A percentile compares a stretch with the other conserved stretches of the same genome.
These are phyloP conservation scores for Hymenoscyphus occultus DNA, from an alignment of 2,329 filamentous ascomycete species.

Conservation along the genomic window DNA sequence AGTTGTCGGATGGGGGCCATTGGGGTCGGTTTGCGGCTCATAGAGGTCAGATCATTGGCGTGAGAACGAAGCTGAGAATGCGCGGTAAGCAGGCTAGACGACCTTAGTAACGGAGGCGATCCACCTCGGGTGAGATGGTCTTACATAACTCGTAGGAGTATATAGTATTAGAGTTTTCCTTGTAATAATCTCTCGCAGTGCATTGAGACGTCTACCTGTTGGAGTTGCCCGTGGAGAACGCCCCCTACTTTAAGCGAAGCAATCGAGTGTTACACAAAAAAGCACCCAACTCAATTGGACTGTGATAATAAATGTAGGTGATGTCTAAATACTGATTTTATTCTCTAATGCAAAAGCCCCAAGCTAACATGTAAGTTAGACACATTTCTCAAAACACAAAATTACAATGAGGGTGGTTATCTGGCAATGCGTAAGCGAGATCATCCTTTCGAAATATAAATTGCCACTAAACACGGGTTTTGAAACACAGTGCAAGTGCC, in stretches of 20 bases:
- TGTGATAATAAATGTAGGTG: not conserved
- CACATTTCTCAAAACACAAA: not conserved
- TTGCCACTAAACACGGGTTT: not conserved
- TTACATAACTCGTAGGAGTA: not conserved
- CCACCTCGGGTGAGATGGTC: not conserved
- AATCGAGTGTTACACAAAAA: not conserved
- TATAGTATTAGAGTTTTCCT: not conserved
- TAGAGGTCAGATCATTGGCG: not conserved
- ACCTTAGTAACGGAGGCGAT: not conserved
- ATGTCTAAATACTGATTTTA: not conserved
- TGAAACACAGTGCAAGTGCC: not conserved
- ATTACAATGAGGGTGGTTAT: not conserved
- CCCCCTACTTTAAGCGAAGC: conserved; percentile 3
- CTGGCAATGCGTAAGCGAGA: conserved; percentile 3
- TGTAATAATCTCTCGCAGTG: not conserved
- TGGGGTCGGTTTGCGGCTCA: not conserved
- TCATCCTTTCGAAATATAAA: not conserved
- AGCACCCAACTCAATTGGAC: not conserved
- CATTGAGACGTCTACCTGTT: not conserved
- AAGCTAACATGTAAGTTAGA: no score
- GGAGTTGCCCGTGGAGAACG: not conserved
- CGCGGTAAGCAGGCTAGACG: not conserved
- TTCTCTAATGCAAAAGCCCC: not conserved
- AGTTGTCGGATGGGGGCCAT: not conserved
- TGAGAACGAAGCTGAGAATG: conserved; percentile 1